A percentile compares a stretch with the other conserved stretches of the same genome.
Conservation (phyloP, 768 basidiomycete species). For the Mycena belliarum region DNA sequence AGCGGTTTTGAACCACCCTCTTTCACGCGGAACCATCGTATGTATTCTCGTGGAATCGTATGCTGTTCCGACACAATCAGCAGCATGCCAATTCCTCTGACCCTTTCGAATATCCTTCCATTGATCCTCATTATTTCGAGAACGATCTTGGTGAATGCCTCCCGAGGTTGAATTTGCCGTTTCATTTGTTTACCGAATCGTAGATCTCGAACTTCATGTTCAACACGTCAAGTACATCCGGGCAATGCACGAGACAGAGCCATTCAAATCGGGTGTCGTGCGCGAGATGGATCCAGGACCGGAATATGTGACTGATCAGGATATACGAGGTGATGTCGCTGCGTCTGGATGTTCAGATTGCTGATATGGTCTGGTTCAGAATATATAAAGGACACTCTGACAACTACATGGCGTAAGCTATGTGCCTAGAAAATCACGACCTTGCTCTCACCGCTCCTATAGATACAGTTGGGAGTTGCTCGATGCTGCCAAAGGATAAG, state of each 20-base stretch:
- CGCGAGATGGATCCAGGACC: slow-evolving; percentile 37
- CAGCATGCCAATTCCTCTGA: slow-evolving; percentile 10
- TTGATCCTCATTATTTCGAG: slow-evolving; percentile 14
- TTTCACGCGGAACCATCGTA: slow-evolving; percentile 52
- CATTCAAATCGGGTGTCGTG: slow-evolving; percentile 18
- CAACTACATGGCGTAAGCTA: slow-evolving; percentile 29
- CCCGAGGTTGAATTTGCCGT: not conserved
- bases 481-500: slow-evolving; percentile 55
- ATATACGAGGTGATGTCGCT: slow-evolving; percentile 29
- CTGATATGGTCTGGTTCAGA: not conserved
- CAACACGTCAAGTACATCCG: slow-evolving; percentile 36
- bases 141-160: slow-evolving; percentile 11
- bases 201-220: slow-evolving; percentile 26
- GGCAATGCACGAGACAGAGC: slow-evolving; percentile 27
- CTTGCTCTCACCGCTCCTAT: not conserved
- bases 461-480: slow-evolving; percentile 51
- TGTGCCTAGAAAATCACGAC: not conserved
- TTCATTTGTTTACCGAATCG: not conserved
- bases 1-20: slow-evolving; percentile 41
- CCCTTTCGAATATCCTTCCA: slow-evolving; percentile 4
- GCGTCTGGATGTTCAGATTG: not conserved
- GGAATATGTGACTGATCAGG: slow-evolving; percentile 31
- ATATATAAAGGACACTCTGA: slow-evolving; percentile 24
- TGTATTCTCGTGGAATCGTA: slow-evolving; percentile 11
- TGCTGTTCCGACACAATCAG: not conserved